phyloP scores from a whole-genome alignment of 192 early-diverging fungal species.

The Geranomyces variabilis region DNA sequence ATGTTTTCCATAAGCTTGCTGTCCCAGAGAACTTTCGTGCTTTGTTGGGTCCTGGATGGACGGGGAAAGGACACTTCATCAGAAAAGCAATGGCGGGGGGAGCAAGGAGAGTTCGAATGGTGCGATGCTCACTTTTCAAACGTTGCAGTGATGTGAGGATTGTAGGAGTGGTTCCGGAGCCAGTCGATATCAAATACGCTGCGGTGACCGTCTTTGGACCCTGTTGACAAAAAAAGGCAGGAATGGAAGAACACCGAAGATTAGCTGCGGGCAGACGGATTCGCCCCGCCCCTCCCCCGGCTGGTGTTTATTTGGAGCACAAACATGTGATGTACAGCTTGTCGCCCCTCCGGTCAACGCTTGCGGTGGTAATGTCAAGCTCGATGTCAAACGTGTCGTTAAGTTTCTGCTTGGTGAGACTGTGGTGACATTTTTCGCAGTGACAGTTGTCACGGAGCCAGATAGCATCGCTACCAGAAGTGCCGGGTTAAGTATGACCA shows the following conservation, averaged over 20 bases:
- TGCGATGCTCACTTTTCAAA: neutral
- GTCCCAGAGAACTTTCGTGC: neutral
- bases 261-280: too few relatives aligned
- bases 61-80: neutral
- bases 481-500: neutral
- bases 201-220: neutral
- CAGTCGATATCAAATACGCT: neutral
- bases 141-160: neutral
- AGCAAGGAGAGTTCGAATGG: too few relatives aligned
- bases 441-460: constrained; percentile 4
- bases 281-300: too few relatives aligned
- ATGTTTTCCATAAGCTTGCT: constrained; percentile 36
- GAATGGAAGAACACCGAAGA: neutral
- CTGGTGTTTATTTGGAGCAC: neutral
- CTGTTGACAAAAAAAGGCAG: neutral
- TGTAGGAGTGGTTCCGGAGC: neutral
- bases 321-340: neutral
- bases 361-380: neutral
- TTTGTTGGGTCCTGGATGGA: neutral
- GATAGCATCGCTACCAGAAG: neutral
- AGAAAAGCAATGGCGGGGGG: neutral
- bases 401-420: neutral
- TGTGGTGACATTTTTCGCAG: neutral
- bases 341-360: neutral
- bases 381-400: neutral